Conservation (phyloP, 1,284 basidiomycete genomes). For the Sporisorium reilianum region DNA sequence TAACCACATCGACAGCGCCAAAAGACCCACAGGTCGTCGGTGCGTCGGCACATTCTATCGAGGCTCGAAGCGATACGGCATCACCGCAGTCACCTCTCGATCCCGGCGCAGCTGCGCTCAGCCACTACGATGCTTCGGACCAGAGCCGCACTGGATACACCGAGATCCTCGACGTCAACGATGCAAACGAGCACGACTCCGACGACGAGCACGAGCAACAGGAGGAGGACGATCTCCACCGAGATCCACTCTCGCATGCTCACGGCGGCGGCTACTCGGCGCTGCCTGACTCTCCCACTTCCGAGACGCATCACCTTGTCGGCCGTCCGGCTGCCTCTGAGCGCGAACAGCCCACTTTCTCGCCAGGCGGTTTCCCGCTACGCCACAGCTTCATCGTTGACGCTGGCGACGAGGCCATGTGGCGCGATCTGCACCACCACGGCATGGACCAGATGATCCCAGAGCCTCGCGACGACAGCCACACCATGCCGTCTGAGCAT, state of each 20-base stretch:
- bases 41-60: slow-evolving; percentile 6
- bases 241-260: slow-evolving; percentile 16
- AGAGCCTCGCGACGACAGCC: slow-evolving; percentile 17
- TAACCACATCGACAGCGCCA: not conserved
- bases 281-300: slow-evolving; percentile 22
- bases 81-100: slow-evolving; percentile 17
- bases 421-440: slow-evolving; percentile 38
- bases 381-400: slow-evolving; percentile 37
- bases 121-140: slow-evolving; percentile 8
- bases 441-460: slow-evolving; percentile 20
- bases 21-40: not conserved
- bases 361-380: slow-evolving; percentile 11
- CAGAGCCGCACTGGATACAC: slow-evolving; percentile 33
- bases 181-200: slow-evolving; percentile 19
- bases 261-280: slow-evolving; percentile 41
- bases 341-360: slow-evolving; percentile 1
- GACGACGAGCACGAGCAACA: slow-evolving; percentile 24
- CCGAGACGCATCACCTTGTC: not conserved
- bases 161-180: slow-evolving; percentile 25
- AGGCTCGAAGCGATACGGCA: slow-evolving; percentile 16
- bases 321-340: not conserved
- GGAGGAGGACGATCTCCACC: slow-evolving; percentile 12
- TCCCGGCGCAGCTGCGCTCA: slow-evolving; percentile 15
- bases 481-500: not conserved
- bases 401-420: slow-evolving; percentile 38